These are phyloP conservation scores for Zelonia costaricensis DNA, from an alignment of 208 protist genomes.

Conservation along the genomic window DNA sequence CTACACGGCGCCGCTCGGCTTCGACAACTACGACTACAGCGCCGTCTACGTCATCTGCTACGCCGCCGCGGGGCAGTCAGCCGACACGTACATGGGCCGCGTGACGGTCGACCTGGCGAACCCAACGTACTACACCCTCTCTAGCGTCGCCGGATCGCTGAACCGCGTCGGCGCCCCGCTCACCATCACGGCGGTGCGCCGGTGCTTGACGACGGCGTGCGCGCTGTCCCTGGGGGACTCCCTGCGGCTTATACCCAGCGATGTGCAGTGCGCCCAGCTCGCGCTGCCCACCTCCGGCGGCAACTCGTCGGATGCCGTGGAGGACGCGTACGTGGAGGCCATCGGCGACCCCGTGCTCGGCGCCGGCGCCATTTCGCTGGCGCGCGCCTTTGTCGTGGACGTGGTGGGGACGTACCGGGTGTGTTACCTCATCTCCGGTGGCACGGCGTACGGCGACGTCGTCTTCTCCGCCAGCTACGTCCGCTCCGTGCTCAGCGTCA, in stretches of 20 bases:
- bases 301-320: background rate
- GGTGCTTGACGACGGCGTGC: slow-evolving; percentile 47
- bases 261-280: slow-evolving; percentile 39
- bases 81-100: slow-evolving; percentile 71
- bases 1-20: slow-evolving; percentile 55
- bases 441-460: slow-evolving; percentile 48
- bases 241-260: slow-evolving; percentile 52
- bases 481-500: slow-evolving; percentile 33
- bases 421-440: slow-evolving; percentile 63
- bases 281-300: slow-evolving; percentile 11
- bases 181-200: slow-evolving; percentile 52
- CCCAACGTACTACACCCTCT: slow-evolving; percentile 85
- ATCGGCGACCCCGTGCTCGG: slow-evolving; percentile 38
- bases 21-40: slow-evolving; percentile 73
- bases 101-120: slow-evolving; percentile 68
- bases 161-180: slow-evolving; percentile 66
- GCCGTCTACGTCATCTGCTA: slow-evolving; percentile 88
- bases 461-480: slow-evolving; percentile 39
- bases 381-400: slow-evolving; percentile 63
- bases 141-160: slow-evolving; percentile 30
- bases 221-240: slow-evolving; percentile 42
- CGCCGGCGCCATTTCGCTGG: slow-evolving; percentile 33
- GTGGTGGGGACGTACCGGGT: slow-evolving; percentile 71
- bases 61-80: slow-evolving; percentile 21
- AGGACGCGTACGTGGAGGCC: slow-evolving; percentile 23